A percentile compares a stretch with the other conserved stretches of the same genome.
phyloP scores from a whole-genome alignment of 148 eudicot genomes.

The Linanthus parryae region DNA sequence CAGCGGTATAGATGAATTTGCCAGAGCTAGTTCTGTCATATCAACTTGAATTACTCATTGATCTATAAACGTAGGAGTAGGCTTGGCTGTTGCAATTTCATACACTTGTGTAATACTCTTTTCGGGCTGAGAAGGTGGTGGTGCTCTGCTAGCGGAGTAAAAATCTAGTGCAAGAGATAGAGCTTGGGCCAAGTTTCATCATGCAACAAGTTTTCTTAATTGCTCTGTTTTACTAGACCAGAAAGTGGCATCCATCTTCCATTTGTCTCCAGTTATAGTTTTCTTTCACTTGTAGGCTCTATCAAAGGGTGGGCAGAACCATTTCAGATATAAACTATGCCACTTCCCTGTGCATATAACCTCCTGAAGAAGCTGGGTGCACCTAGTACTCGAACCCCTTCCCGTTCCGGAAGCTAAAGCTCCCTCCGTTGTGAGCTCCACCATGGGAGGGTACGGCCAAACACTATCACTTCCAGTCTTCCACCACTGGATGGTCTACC shows the following conservation, averaged over 20 bases:
- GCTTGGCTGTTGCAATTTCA: not conserved
- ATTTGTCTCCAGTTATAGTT: not conserved
- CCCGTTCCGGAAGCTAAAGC: too few species aligned
- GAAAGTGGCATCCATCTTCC: not conserved
- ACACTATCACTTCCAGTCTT: too few species aligned
- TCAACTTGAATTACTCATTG: not conserved
- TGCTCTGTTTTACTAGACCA: not conserved
- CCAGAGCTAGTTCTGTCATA: not conserved
- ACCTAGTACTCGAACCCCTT: too few species aligned
- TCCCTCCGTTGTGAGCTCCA: too few species aligned
- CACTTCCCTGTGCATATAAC: too few species aligned
- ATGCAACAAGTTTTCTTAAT: conserved; percentile 33
- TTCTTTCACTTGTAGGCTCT: too few species aligned
- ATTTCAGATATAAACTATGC: too few species aligned
- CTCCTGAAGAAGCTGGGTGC: too few species aligned
- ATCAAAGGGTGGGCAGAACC: too few species aligned
- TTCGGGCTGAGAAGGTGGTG: conserved; percentile 79
- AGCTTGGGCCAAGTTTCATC: conserved; percentile 47
- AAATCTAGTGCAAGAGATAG: conserved; percentile 22
- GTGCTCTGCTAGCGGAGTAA: conserved; percentile 31
- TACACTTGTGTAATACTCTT: not conserved
- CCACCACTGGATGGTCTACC: too few species aligned
- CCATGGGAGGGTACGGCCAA: too few species aligned
- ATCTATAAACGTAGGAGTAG: not conserved
- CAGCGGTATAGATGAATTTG: conserved; percentile 27